Base-by-base conservation (phyloP, 495 filamentous ascomycete species). In the Apiosordaria backusii region DNA sequence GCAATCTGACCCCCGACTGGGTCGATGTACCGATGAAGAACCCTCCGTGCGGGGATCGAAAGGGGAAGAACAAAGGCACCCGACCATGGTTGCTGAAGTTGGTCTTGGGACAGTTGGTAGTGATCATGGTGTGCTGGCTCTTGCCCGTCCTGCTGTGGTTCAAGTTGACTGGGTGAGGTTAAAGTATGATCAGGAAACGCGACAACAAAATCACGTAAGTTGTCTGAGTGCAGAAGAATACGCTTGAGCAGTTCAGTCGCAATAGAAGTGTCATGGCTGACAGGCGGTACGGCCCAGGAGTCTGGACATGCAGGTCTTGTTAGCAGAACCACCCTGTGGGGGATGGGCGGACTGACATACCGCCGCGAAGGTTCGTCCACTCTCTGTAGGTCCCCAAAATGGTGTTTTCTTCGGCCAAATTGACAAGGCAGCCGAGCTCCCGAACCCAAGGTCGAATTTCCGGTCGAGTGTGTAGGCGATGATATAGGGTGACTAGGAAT, bases 181-280 rank as follows among this genome's bases (percentile, higher is more conserved):
- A 74, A 27, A 19, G 65, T 65, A 29, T 72, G 65, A 45, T 77
- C 75, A 10, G 75, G 75, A 53, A 70, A 72, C 27, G 75, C 73
- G 29, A 76, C 22, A 26, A 75, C 63, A 1, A 75, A 57, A 55
- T 77, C 66, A 1, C 54, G 64, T 4, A 77, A 62, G 35, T 72
- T 77, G 27, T 72, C 68, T 13, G 74, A 61, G 57, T 60, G 64
- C 45, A 65, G 21, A 19, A 72, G 50, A 26, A 77, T 70, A 27
- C 45, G 23, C 50, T 65, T 61, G 60, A 77, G 69, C 21, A 77
- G 64, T 13, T 66, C 66, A n/a, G 74, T 22, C 29, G 62, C 66
- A 27, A 76, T 66, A 40, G 50, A 50, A 21, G 18, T 35, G 24
- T 52, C 60, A 27, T 61, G 64, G 16, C 27, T 40, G 59, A 50